Percentiles rank a stretch among this genome's conserved stretches.
These are phyloP conservation scores for Rhododendron kiyosumense DNA, from an alignment of 148 eudicot species.

Conservation along the genomic window DNA sequence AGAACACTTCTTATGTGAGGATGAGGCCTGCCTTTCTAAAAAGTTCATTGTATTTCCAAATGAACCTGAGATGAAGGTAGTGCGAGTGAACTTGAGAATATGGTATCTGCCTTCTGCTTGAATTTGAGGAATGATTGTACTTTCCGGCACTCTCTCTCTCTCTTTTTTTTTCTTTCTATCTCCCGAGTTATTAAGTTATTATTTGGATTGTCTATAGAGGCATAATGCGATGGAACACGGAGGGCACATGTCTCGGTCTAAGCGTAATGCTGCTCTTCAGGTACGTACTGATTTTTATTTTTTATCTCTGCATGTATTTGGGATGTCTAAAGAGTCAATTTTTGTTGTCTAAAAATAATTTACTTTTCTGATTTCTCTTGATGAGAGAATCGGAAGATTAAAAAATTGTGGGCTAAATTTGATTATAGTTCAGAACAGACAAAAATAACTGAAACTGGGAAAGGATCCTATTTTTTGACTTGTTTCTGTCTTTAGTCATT, in stretches of 20 bases:
- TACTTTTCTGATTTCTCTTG: background rate
- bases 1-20: constrained; percentile 72
- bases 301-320: background rate
- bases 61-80: constrained; percentile 81
- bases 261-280: constrained; percentile 85
- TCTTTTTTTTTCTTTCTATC: background rate
- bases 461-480: background rate
- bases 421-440: background rate
- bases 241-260: constrained; percentile 88
- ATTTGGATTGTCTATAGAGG: constrained; percentile 34
- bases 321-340: background rate
- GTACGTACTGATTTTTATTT: constrained; percentile 14
- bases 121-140: background rate
- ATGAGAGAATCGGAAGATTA: background rate
- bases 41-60: constrained; percentile 67
- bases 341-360: background rate
- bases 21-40: constrained; percentile 70
- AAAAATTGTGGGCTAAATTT: background rate
- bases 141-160: background rate
- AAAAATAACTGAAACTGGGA: background rate
- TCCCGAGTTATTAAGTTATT: constrained; percentile 2
- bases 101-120: background rate
- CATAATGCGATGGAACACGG: constrained; percentile 87
- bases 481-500: background rate
- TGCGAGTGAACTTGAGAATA: background rate